Evolutionary conservation across 805 yeast species (phyloP), one percentile per base, ranked within the genome.

Genomic region (Lipomyces sp.): DNA sequence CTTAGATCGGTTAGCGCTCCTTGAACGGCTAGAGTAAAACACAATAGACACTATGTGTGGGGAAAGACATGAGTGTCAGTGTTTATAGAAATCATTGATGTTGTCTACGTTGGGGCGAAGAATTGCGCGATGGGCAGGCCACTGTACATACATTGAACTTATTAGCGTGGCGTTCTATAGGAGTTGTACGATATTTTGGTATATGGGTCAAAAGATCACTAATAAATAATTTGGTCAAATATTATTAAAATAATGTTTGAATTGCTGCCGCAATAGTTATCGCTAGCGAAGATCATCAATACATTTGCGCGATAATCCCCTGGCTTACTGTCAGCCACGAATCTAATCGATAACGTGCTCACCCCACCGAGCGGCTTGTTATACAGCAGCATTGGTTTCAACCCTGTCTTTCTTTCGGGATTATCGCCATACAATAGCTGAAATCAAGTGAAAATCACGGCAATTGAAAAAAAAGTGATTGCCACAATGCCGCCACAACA

Each of bases 21-120:
- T 91, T 62, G 96, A 91, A 73, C 79, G 82, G 62, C 75, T 88
- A 64, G 91, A 86, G 61, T 87, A 75, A 24, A 24, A 76, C 6
- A 34, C 58, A 10, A 15, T 62, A 15, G n/a, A 33, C 24, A 42
- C 56, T 18, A 53, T 30, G 32, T 13, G 35, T 53, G 32, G 24
- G n/a, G 48, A 24, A 7, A 42, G 4, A 5, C 7, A 42, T 15
- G 24, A 15, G 18, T 13, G 24, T n/a, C 48, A 15, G 48, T 15
- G 48, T n/a, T 42, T 1, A 5, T 15, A 15, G 48, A 42, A 42
- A 42, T n/a, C n/a, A 8, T 15, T 15, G 48, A 42, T 42, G 48
- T 42, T n/a, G n/a, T n/a, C n/a, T n/a, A n/a, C n/a, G n/a, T n/a
- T n/a, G n/a, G n/a, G n/a, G n/a, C n/a, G n/a, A 18, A n/a, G 15